These are phyloP conservation scores for Mortierella claussenii DNA, from an alignment of 192 early-diverging fungal genomes.

Conservation along the genomic window DNA sequence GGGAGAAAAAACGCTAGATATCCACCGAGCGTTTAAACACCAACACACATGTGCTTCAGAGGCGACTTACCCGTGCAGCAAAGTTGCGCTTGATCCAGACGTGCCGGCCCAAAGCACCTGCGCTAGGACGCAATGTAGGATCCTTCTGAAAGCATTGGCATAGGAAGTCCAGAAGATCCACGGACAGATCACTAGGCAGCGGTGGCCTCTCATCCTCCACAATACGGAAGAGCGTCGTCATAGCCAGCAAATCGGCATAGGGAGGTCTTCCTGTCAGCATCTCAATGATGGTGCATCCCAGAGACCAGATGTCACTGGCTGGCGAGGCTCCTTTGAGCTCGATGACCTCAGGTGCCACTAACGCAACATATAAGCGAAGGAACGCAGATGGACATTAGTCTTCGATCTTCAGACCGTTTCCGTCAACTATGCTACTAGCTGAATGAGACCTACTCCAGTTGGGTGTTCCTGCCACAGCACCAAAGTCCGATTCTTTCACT, in stretches of 20 bases:
- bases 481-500: conserved; percentile 71
- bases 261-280: conserved; percentile 94
- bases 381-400: background rate
- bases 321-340: conserved; percentile 88
- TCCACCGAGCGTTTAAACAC: background rate
- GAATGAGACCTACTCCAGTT: conserved; percentile 72
- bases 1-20: background rate
- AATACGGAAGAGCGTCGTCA: conserved; percentile 94
- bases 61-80: conserved; percentile 32
- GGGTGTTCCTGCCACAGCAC: conserved; percentile 81
- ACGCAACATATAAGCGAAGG: background rate
- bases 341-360: conserved; percentile 91
- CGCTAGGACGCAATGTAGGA: conserved; percentile 75
- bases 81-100: conserved; percentile 76
- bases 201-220: conserved; percentile 93
- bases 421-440: no score
- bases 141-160: conserved; percentile 88
- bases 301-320: conserved; percentile 92
- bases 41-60: background rate
- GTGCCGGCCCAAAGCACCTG: conserved; percentile 77
- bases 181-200: conserved; percentile 81
- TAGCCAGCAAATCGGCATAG: conserved; percentile 83
- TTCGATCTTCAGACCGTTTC: no score
- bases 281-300: conserved; percentile 96
- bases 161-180: conserved; percentile 85